Base-by-base conservation (phyloP, 2,329 filamentous ascomycete species). In the Fusarium mexicanum region DNA sequence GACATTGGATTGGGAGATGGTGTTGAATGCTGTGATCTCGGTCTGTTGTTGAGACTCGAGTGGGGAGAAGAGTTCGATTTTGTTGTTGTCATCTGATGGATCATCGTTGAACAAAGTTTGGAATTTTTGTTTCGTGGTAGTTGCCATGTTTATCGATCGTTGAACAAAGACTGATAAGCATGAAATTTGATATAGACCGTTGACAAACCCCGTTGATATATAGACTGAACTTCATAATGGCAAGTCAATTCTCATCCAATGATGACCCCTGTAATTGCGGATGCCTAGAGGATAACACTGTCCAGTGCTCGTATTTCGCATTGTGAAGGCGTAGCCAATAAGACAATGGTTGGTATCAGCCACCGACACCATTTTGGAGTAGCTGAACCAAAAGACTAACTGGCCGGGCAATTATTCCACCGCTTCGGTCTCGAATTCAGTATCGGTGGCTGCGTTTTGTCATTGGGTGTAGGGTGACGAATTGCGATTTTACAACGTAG, bases 11-110 rank as follows among this genome's bases (percentile, higher is more conserved):
- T 59, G 59, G 1, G 76, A 77, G 22, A 78, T 69, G 7, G 69
- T 72, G 14, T 71, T 64, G 18, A 78, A 78, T 1, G 76, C 69
- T 0, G 64, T 64, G 14, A 73, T 60, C 1, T 69, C 64, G 11
- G 54, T 58, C 5, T 55, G 54, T 4, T 47, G 51, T 6, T 48
- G 37, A 12, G 18, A 41, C n/a, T 55, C 20, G 0, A 43, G 16
- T 1, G 61, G 61, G 10, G 54, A 12, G 2, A 72, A 65, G 11
- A 73, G 53, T 22, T 70, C 72, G 1, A 73, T 69, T 40, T 74
- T 72, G 22, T 62, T 70, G 8, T 70, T 57, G 13, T 69, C 47
- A n/a, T 53, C 48, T 0, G 61, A 18, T 2, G 29, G 7, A 9
- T 58, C 22, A 3, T 69, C 29, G 3, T 29, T 46, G 10, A 72